phyloP scores from a whole-genome alignment of 164 flowering plant species.

The Stephania japonica region DNA sequence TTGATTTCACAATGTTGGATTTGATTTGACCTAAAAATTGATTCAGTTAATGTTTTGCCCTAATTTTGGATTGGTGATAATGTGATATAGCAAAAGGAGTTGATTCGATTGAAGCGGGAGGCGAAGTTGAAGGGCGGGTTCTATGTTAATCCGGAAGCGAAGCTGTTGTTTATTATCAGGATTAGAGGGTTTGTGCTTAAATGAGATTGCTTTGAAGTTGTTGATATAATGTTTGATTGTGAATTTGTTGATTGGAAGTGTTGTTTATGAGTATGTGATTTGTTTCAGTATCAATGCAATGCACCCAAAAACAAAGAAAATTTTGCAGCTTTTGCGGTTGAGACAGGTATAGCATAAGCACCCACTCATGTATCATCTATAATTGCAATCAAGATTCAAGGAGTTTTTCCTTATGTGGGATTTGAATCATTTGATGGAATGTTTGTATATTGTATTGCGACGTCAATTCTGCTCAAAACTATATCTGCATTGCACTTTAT shows the following conservation, averaged over 20 bases:
- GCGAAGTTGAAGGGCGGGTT: slow-evolving; percentile 49
- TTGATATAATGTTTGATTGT: not conserved
- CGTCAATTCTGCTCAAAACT: too few species aligned
- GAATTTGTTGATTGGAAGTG: not conserved
- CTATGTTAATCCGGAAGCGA: slow-evolving; percentile 57
- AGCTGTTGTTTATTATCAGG: slow-evolving; percentile 44
- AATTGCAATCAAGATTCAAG: not conserved
- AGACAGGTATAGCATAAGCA: slow-evolving; percentile 34
- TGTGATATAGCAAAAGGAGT: slow-evolving; percentile 24
- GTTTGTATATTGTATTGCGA: too few species aligned
- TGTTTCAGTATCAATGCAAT: slow-evolving; percentile 50
- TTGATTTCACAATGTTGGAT: not conserved
- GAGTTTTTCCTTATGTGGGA: too few species aligned
- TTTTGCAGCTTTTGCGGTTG: slow-evolving; percentile 46
- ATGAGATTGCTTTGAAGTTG: not conserved
- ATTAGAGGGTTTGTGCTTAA: slow-evolving; percentile 42
- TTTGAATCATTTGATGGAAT: too few species aligned
- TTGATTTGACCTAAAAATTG: not conserved
- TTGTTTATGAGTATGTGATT: not conserved
- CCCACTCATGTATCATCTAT: not conserved
- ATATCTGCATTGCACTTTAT: too few species aligned
- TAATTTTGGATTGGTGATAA: not conserved
- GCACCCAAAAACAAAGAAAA: slow-evolving; percentile 46
- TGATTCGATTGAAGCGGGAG: slow-evolving; percentile 33
- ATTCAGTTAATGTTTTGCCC: not conserved